A percentile compares a stretch with the other conserved stretches of the same genome.
phyloP scores from a whole-genome alignment of 306 rosid species.

The Calophaca sinica region DNA sequence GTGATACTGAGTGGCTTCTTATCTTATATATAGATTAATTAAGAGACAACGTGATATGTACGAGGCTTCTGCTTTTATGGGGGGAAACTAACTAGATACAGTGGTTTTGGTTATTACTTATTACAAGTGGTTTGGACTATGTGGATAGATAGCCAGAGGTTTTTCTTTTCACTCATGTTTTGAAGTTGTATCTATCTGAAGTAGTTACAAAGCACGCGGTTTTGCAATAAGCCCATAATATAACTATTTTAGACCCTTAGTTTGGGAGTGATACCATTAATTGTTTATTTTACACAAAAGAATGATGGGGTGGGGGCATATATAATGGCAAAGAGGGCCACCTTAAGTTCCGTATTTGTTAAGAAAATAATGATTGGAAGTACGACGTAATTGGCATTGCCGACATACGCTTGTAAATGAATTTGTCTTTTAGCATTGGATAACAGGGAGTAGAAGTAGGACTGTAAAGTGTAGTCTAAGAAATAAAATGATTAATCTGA shows the following conservation, averaged over 20 bases:
- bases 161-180: neutral
- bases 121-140: conserved; percentile 11
- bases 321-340: neutral
- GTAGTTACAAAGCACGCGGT: conserved; percentile 35
- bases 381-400: neutral
- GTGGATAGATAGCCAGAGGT: conserved; percentile 44
- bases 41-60: neutral
- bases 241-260: conserved; percentile 13
- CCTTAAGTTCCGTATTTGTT: neutral
- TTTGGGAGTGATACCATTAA: conserved; percentile 49
- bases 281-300: conserved; percentile 10
- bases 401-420: neutral
- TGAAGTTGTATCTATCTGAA: neutral
- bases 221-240: neutral
- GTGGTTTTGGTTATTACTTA: conserved; percentile 11
- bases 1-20: neutral
- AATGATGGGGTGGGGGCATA: conserved; percentile 1
- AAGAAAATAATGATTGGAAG: neutral
- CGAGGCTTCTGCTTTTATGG: neutral
- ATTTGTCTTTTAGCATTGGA: neutral
- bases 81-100: neutral
- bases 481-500: too few species aligned
- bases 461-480: too few species aligned
- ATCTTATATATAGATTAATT: conserved; percentile 10
- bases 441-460: neutral